Percentiles rank a stretch among this genome's conserved stretches.
phyloP scores from a whole-genome alignment of 306 rosid species.

The Hippophae gyantsensis region DNA sequence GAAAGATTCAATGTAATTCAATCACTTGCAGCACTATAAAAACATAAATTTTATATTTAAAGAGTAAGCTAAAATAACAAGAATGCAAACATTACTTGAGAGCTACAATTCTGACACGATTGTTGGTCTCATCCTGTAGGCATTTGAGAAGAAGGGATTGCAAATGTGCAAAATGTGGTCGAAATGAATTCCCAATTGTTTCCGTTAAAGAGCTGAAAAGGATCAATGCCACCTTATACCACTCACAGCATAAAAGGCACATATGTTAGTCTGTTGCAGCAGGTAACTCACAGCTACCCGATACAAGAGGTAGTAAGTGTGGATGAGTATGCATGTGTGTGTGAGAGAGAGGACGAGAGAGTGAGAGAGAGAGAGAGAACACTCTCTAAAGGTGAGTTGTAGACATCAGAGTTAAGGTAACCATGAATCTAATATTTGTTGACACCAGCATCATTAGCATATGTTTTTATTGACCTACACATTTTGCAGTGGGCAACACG shows the following conservation, averaged over 20 bases:
- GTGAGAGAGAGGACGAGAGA: too few relatives aligned
- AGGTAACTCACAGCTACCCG: background rate
- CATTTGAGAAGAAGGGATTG: constrained; percentile 93
- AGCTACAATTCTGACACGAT: constrained; percentile 90
- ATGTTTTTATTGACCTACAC: too few relatives aligned
- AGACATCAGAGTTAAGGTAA: too few relatives aligned
- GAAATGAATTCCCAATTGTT: constrained; percentile 83
- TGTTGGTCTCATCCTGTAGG: constrained; percentile 90
- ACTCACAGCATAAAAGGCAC: constrained; percentile 21
- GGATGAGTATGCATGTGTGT: too few relatives aligned
- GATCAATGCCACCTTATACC: constrained; percentile 79
- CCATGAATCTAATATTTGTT: too few relatives aligned
- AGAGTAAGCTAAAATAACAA: background rate
- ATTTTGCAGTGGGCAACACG: too few relatives aligned
- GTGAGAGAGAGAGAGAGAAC: too few relatives aligned
- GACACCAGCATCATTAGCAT: too few relatives aligned
- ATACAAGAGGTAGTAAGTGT: background rate
- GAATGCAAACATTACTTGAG: constrained; percentile 55
- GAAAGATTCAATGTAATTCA: constrained; percentile 5
- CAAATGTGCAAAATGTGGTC: constrained; percentile 72
- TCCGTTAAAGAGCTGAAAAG: constrained; percentile 97
- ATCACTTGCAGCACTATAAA: constrained; percentile 4
- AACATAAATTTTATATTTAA: background rate
- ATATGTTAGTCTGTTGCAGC: constrained; percentile 19
- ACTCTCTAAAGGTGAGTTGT: too few relatives aligned